A percentile compares a stretch with the other conserved stretches of the same genome.
These are phyloP conservation scores for Schwanniomyces vanrijiae DNA, from an alignment of 805 yeast species.

Conservation along the genomic window DNA sequence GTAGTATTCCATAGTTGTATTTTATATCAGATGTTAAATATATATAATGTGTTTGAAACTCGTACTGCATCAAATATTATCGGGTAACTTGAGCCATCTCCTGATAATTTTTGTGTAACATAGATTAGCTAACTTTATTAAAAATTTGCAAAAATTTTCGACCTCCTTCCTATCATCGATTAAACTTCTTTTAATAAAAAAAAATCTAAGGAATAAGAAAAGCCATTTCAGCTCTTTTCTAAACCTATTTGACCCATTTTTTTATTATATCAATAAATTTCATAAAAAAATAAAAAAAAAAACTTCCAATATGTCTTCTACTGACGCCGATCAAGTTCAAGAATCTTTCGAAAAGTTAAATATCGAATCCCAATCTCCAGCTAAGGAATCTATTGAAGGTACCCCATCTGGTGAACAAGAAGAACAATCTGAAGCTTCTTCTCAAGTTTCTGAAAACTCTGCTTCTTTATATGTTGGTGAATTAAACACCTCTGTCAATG, in stretches of 20 bases:
- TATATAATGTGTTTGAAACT: background rate
- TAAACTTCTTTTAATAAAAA: conserved; percentile 1
- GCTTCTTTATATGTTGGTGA: conserved; percentile 98
- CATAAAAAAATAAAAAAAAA: conserved; percentile 13
- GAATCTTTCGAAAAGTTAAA: conserved; percentile 50
- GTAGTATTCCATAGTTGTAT: conserved; percentile 3
- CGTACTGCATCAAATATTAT: background rate
- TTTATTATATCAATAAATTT: conserved; percentile 9
- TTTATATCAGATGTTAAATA: background rate
- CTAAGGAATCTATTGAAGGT: conserved; percentile 26
- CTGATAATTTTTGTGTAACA: conserved; percentile 7
- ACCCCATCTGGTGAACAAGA: conserved; percentile 30
- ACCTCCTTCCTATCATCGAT: background rate
- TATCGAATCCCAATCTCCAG: conserved; percentile 32
- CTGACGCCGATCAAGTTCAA: conserved; percentile 46
- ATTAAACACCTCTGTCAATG: conserved; percentile 87
- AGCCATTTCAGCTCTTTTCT: conserved; percentile 7
- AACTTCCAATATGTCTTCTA: conserved; percentile 15
- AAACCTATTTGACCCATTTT: conserved; percentile 7
- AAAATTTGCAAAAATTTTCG: conserved; percentile 9
- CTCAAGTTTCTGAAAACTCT: conserved; percentile 53
- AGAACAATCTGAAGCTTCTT: conserved; percentile 28
- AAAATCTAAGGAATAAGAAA: conserved; percentile 6
- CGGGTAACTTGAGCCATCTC: conserved; percentile 6
- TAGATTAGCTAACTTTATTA: conserved; percentile 7